These are phyloP conservation scores for Trypanosomatidae sp. DNA, from an alignment of 208 protist species.

Conservation along the genomic window DNA sequence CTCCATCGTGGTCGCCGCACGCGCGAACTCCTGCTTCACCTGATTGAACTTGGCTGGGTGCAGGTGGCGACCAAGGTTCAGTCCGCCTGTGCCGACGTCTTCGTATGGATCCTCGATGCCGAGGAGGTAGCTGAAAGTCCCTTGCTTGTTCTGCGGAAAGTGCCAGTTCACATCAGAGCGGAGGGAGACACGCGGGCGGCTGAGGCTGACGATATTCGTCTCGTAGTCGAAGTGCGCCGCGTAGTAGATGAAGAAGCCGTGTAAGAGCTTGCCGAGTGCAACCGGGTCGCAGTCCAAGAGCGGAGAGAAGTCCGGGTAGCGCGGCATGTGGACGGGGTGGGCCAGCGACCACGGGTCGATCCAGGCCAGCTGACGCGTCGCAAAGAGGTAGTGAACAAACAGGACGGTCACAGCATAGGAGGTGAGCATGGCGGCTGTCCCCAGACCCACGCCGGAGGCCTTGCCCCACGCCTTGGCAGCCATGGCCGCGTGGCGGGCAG, in stretches of 20 bases:
- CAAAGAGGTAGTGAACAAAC: constrained; percentile 87
- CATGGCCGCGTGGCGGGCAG: constrained; percentile 80
- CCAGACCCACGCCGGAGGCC: constrained; percentile 75
- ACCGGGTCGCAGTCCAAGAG: constrained; percentile 70
- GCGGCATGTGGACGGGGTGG: constrained; percentile 84
- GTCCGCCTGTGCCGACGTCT: constrained; percentile 77
- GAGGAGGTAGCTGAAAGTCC: constrained; percentile 82
- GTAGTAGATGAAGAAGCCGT: constrained; percentile 91
- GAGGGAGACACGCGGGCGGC: constrained; percentile 52
- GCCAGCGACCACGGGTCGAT: constrained; percentile 86
- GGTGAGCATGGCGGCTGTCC: constrained; percentile 84
- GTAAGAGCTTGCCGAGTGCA: constrained; percentile 66
- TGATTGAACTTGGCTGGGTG: constrained; percentile 88
- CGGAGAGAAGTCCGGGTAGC: constrained; percentile 85
- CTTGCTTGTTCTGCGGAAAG: constrained; percentile 77
- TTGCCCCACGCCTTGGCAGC: constrained; percentile 91
- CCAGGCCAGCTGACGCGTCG: constrained; percentile 74
- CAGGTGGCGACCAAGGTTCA: constrained; percentile 87
- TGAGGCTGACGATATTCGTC: constrained; percentile 76
- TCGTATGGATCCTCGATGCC: constrained; percentile 91
- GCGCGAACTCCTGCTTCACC: constrained; percentile 87
- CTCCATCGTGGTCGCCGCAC: constrained; percentile 84
- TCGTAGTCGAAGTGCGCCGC: constrained; percentile 84
- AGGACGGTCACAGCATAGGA: constrained; percentile 89
- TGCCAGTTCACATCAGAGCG: constrained; percentile 75